phyloP scores from a whole-genome alignment of 768 basidiomycete genomes.

The Boletus eberwhitei region DNA sequence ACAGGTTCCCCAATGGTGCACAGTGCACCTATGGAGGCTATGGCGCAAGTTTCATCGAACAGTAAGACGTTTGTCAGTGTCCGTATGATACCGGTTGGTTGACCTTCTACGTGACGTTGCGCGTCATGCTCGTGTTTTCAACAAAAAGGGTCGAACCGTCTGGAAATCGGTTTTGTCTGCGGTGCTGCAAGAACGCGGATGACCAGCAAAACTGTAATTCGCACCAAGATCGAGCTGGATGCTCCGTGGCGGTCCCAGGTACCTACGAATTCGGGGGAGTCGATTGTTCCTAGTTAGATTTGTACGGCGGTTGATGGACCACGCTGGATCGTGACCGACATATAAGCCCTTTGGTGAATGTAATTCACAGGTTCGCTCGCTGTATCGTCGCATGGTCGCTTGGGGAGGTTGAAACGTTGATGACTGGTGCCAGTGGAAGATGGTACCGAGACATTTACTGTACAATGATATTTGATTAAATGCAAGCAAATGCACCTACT shows the following conservation, averaged over 20 bases:
- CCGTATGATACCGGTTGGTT: background rate
- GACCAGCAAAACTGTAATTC: constrained; percentile 53
- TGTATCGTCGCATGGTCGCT: too few relatives aligned
- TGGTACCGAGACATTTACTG: too few relatives aligned
- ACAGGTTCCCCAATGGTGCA: constrained; percentile 51
- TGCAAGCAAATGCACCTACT: too few relatives aligned
- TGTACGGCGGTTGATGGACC: constrained; percentile 1
- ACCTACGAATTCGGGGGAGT: constrained; percentile 43
- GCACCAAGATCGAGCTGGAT: constrained; percentile 45
- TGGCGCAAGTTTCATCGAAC: constrained; percentile 50
- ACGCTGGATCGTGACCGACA: constrained; percentile 15
- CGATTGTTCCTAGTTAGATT: constrained; percentile 31
- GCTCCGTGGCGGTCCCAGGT: constrained; percentile 43
- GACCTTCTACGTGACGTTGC: background rate
- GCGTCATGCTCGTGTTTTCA: background rate
- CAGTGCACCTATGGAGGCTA: constrained; percentile 50
- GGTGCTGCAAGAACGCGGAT: constrained; percentile 40
- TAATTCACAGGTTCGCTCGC: too few relatives aligned
- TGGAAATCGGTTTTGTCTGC: constrained; percentile 45
- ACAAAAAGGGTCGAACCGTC: constrained; percentile 44
- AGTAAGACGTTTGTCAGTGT: constrained; percentile 30
- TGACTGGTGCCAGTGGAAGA: too few relatives aligned
- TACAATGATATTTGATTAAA: too few relatives aligned
- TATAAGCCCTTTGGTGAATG: too few relatives aligned
- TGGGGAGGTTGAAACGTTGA: too few relatives aligned